A percentile compares a stretch with the other conserved stretches of the same genome.
These are phyloP conservation scores for Salix dunnii DNA, from an alignment of 345 rosid species.

Conservation along the genomic window DNA sequence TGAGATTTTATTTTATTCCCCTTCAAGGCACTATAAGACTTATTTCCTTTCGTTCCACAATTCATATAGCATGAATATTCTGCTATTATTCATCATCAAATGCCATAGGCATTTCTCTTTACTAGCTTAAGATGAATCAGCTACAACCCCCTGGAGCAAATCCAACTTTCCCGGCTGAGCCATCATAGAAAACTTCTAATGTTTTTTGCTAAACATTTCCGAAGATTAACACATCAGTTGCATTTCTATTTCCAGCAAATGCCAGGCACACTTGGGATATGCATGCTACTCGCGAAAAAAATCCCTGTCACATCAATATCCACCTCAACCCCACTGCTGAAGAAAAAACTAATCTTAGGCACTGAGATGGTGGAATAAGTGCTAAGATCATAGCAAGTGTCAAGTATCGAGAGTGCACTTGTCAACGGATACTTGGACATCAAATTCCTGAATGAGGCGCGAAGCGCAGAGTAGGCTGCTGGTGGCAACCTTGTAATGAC, in stretches of 20 bases:
- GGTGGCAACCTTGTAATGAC: constrained; percentile 78
- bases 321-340: constrained; percentile 42
- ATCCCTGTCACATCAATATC: constrained; percentile 35
- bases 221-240: constrained; percentile 40
- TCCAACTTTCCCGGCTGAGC: constrained; percentile 52
- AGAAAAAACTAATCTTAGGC: constrained; percentile 50
- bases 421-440: constrained; percentile 62
- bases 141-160: constrained; percentile 53
- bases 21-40: no score
- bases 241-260: constrained; percentile 62
- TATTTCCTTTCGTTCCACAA: no score
- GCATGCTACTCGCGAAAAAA: constrained; percentile 22
- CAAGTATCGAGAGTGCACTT: constrained; percentile 52
- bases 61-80: no score
- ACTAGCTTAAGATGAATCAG: no score
- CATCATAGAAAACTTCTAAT: constrained; percentile 70
- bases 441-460: constrained; percentile 36
- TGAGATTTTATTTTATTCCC: no score
- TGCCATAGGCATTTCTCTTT: no score
- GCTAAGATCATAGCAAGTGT: constrained; percentile 75
- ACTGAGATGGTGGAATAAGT: constrained; percentile 22
- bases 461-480: constrained; percentile 48
- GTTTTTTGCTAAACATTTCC: constrained; percentile 77
- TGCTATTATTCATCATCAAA: no score
- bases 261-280: constrained; percentile 71